phyloP scores from a whole-genome alignment of 208 protist genomes.

The Acanthamoeba triangularis region DNA sequence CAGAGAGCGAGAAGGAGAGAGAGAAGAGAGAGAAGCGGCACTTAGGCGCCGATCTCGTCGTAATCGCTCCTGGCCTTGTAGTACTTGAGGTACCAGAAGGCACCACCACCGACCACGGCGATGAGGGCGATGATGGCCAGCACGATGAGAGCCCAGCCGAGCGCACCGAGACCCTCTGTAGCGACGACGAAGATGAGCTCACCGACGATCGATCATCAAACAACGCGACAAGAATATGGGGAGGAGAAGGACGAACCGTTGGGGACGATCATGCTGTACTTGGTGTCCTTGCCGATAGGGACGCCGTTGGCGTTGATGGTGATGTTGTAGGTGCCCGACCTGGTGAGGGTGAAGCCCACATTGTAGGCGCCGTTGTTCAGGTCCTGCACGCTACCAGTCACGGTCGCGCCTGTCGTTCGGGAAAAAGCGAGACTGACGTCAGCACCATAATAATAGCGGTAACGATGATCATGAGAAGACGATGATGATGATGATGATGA shows the following conservation, averaged over 20 bases:
- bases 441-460: no score
- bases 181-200: background rate
- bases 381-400: constrained; percentile 23
- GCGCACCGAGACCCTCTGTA: constrained; percentile 39
- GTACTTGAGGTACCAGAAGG: constrained; percentile 70
- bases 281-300: constrained; percentile 26
- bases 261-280: constrained; percentile 56
- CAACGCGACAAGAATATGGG: background rate
- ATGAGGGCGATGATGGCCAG: constrained; percentile 43
- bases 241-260: background rate
- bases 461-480: no score
- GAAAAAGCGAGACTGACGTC: background rate
- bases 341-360: constrained; percentile 58
- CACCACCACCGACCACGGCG: constrained; percentile 46
- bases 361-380: constrained; percentile 63
- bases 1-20: background rate
- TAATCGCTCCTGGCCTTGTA: constrained; percentile 58
- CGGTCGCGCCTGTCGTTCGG: background rate
- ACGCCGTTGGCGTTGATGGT: constrained; percentile 45
- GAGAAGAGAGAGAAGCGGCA: background rate
- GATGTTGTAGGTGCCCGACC: constrained; percentile 35
- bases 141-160: constrained; percentile 40
- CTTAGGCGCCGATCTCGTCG: constrained; percentile 60
- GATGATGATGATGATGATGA: no score
- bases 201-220: background rate